Percentiles rank a stretch among this genome's conserved stretches.
These are phyloP conservation scores for Conticribra guillardii DNA, from an alignment of 108 stramenopile genomes.

Conservation along the genomic window DNA sequence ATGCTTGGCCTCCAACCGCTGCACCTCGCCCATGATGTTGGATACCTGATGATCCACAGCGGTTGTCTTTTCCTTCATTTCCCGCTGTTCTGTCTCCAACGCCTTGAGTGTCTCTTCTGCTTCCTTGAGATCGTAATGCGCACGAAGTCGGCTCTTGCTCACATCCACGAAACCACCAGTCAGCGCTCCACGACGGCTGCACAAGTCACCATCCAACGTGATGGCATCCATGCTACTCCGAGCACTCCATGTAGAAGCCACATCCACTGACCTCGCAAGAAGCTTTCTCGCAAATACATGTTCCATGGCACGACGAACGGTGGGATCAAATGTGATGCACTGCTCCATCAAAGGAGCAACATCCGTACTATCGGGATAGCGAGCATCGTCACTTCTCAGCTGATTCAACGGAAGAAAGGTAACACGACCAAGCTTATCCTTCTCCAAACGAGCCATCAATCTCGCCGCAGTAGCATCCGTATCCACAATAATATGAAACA, in stretches of 20 bases:
- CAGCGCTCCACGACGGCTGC: conserved; percentile 90
- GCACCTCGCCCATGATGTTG: conserved; percentile 70
- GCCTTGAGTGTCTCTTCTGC: conserved; percentile 57
- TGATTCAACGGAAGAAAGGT: conserved; percentile 98
- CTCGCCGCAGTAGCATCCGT: conserved; percentile 94
- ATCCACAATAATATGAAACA: conserved; percentile 99
- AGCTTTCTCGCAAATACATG: conserved; percentile 95
- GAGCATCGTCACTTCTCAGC: conserved; percentile 67
- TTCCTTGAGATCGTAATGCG: conserved; percentile 54
- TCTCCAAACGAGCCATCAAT: conserved; percentile 90
- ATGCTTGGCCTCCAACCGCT: conserved; percentile 74
- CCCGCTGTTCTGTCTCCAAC: conserved; percentile 53
- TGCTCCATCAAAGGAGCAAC: conserved; percentile 69
- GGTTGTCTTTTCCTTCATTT: conserved; percentile 57
- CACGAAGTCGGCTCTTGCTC: conserved; percentile 70
- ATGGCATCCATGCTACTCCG: conserved; percentile 90
- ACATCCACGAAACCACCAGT: conserved; percentile 91
- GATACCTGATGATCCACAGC: conserved; percentile 73
- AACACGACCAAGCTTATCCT: conserved; percentile 89
- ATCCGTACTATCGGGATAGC: conserved; percentile 76
- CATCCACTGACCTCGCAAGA: conserved; percentile 82
- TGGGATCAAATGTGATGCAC: conserved; percentile 81
- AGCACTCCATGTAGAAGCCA: conserved; percentile 74
- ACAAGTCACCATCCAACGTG: conserved; percentile 97
- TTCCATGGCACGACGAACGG: conserved; percentile 88